phyloP scores from a whole-genome alignment of 768 basidiomycete species.

The Lactarius akahatsu region DNA sequence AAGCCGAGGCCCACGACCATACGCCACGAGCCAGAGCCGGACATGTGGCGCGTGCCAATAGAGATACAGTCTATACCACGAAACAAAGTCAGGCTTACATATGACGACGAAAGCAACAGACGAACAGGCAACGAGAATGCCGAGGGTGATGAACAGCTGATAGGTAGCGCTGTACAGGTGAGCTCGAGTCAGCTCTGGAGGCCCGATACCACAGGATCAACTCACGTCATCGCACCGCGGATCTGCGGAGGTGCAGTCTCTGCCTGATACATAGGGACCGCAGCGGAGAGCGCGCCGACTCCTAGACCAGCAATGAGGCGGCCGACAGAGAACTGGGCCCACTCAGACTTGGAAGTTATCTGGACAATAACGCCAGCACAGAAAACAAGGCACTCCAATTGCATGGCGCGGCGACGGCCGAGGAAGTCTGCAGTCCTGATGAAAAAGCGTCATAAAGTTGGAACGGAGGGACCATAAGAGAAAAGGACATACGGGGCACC shows the following conservation, averaged over 20 bases:
- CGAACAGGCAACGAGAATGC: constrained; percentile 65
- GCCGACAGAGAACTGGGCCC: constrained; percentile 69
- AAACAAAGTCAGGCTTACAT: background rate
- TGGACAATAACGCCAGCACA: constrained; percentile 62
- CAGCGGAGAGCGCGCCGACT: constrained; percentile 65
- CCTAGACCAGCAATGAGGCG: constrained; percentile 65
- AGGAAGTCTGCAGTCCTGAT: constrained; percentile 60
- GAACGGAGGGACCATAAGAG: background rate
- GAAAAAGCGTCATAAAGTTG: constrained; percentile 4
- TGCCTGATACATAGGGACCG: constrained; percentile 57
- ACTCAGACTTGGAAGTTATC: constrained; percentile 47
- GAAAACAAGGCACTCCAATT: constrained; percentile 56
- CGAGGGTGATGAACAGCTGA: constrained; percentile 67
- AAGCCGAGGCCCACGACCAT: constrained; percentile 60
- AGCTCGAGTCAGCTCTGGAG: constrained; percentile 33
- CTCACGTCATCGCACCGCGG: constrained; percentile 58
- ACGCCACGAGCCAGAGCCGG: constrained; percentile 56
- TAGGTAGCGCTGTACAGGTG: constrained; percentile 42
- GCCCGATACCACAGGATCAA: background rate
- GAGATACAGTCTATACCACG: constrained; percentile 52
- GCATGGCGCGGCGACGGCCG: constrained; percentile 68
- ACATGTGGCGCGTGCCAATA: constrained; percentile 58
- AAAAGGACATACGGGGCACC: constrained; percentile 55
- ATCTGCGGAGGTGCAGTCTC: constrained; percentile 72
- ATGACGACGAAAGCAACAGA: constrained; percentile 14